Base-by-base conservation (phyloP, 371 early-diverging fungal genomes). In the Apophysomyces trapeziformis region DNA sequence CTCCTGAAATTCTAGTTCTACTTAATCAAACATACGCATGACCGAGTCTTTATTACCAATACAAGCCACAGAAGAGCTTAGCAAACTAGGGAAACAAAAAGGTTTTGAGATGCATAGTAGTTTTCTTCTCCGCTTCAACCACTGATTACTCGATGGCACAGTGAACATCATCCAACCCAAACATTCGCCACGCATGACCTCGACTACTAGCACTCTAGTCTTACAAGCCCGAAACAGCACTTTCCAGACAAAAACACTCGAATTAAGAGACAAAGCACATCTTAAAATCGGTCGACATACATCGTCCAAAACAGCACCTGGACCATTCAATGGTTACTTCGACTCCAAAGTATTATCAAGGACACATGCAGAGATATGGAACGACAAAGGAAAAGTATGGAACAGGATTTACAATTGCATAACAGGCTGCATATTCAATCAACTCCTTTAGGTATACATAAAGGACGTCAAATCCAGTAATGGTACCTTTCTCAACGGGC, bases 401-500 rank as follows among this genome's bases (percentile, higher is more conserved):
- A 44, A 37, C 12, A 45, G 26, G 4, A 21, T 41, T 62, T n/a
- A 7, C 11, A 26, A 18, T 50, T 21, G 54, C n/a, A 41, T 26
- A 7, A 36, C 37, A 39, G 43, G 41, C 21, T 45, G 14, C 12
- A 21, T 16, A 57, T 46, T 50, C 18, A 54, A 2, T 39, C 8
- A 0, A 14, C 18, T 45, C 9, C 21, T 45, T 2, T 32, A 90
- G 89, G 86, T 91, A 9, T 89, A 71, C 63, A 89, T 95, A 38
- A 88, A 89, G 64, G 96, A 95, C 74, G 79, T 89, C 35, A 90
- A 89, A 68, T 92, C 92, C 6, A 90, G 90, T 71, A 95, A 94
- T 68, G 96, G 96, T 14, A 96, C 96, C 0, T 96, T 94, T 76
- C 71, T 96, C 39, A 94, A 96, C 71, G 90, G 90, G 21, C 73